phyloP scores from a whole-genome alignment of 805 yeast genomes.

The Pichia heedii region DNA sequence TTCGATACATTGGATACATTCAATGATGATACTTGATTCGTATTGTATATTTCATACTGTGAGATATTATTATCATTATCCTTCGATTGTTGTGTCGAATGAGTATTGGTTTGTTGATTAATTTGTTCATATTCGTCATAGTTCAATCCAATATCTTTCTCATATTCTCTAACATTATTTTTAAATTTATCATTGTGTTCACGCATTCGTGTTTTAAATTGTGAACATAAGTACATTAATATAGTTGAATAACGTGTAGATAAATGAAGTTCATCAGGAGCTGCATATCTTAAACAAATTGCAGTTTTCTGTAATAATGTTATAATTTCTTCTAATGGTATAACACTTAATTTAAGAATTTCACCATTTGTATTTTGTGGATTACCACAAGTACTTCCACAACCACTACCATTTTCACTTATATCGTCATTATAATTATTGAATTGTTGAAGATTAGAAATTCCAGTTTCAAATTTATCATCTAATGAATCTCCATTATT shows the following conservation, averaged over 20 bases:
- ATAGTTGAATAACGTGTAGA: slow-evolving; percentile 74
- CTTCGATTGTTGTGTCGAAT: too few relatives aligned
- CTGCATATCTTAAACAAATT: slow-evolving; percentile 62
- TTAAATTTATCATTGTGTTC: slow-evolving; percentile 12
- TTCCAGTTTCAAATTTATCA: neutral
- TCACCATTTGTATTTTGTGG: slow-evolving; percentile 12
- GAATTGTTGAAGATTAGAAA: neutral
- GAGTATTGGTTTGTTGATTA: slow-evolving; percentile 1
- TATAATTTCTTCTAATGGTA: slow-evolving; percentile 63
- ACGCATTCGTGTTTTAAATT: slow-evolving; percentile 43
- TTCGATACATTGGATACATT: too few relatives aligned
- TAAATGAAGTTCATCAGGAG: slow-evolving; percentile 84
- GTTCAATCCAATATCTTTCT: slow-evolving; percentile 3
- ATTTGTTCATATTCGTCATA: slow-evolving; percentile 4
- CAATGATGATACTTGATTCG: too few relatives aligned
- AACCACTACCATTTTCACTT: neutral
- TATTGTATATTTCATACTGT: too few relatives aligned
- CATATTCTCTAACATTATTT: slow-evolving; percentile 8
- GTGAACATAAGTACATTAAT: slow-evolving; percentile 65
- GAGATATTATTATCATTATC: too few relatives aligned
- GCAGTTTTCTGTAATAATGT: slow-evolving; percentile 65
- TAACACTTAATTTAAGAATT: slow-evolving; percentile 46
- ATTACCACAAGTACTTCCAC: neutral
- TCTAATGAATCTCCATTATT: slow-evolving; percentile 11
- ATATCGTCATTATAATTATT: neutral